Evolutionary conservation across 345 rosid genomes (phyloP).

Genomic region (Streptanthus diversifolius): DNA sequence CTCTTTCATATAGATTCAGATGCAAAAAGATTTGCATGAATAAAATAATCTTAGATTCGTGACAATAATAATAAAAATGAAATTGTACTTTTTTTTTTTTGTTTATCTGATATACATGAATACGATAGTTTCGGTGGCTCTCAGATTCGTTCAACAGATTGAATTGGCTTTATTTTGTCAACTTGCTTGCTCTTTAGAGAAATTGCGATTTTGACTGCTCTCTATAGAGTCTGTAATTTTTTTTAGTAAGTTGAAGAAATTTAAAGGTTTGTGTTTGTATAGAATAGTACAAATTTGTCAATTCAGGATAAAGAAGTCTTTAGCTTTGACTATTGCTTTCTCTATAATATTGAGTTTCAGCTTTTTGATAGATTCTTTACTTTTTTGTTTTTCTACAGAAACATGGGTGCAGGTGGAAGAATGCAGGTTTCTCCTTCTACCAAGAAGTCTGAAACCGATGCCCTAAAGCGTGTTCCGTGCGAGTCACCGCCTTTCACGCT

Average conservation of each 20-base stretch:
- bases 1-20: neutral
- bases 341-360: constrained; percentile 16
- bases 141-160: neutral
- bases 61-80: neutral
- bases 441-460: constrained; percentile 36
- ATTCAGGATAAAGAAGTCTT: neutral
- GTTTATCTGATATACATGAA: neutral
- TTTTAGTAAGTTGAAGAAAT: neutral
- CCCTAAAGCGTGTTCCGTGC: constrained; percentile 54
- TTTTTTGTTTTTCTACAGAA: constrained; percentile 18
- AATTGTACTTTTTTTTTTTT: neutral
- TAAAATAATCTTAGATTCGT: neutral
- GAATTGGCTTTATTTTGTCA: neutral
- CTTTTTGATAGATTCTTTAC: neutral
- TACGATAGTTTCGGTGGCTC: neutral
- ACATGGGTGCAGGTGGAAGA: constrained; percentile 88
- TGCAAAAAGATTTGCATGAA: constrained; percentile 5
- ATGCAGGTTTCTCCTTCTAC: constrained; percentile 45
- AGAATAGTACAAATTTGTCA: neutral
- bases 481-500: constrained; percentile 70
- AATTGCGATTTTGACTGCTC: neutral
- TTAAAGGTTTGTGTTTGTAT: neutral
- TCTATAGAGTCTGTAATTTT: neutral
- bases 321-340: neutral
- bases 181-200: neutral